Evolutionary conservation across 169 alveolate genomes (phyloP).

Genomic region (Ichthyophthirius multifiliis): DNA sequence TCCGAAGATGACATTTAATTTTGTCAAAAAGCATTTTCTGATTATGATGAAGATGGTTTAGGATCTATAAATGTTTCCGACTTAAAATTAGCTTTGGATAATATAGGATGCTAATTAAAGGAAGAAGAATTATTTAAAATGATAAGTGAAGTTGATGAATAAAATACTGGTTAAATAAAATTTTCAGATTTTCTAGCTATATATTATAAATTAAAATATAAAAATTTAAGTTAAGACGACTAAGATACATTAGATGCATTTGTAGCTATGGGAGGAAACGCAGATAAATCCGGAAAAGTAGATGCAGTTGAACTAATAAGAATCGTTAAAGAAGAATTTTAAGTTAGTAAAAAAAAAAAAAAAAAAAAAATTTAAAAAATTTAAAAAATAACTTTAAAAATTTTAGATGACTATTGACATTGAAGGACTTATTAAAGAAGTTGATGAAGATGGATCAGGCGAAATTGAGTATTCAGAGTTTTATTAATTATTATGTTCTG

Average conservation of each 20-base stretch:
- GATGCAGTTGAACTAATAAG: slow-evolving; percentile 55
- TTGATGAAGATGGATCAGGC: slow-evolving; percentile 74
- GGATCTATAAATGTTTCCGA: slow-evolving; percentile 56
- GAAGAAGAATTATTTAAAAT: slow-evolving; percentile 62
- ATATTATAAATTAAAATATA: slow-evolving; percentile 25
- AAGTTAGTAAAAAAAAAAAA: slow-evolving; percentile 2
- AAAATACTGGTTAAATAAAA: slow-evolving; percentile 58
- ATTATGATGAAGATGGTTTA: slow-evolving; percentile 60
- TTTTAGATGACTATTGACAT: slow-evolving; percentile 61
- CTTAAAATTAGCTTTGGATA: slow-evolving; percentile 48
- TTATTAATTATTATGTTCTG: slow-evolving; percentile 41
- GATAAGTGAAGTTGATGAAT: slow-evolving; percentile 64
- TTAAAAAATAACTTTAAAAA: background rate
- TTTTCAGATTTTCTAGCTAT: slow-evolving; percentile 37
- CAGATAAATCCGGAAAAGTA: slow-evolving; percentile 56
- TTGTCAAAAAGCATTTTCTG: slow-evolving; percentile 55
- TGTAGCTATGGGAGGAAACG: slow-evolving; percentile 73
- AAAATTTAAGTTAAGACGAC: slow-evolving; percentile 39
- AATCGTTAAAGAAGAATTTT: slow-evolving; percentile 59
- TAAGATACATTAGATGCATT: slow-evolving; percentile 62
- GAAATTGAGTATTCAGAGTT: slow-evolving; percentile 69
- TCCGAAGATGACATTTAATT: slow-evolving; percentile 40
- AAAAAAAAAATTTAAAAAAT: background rate
- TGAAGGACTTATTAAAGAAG: slow-evolving; percentile 56
- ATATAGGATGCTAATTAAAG: slow-evolving; percentile 45